Base-by-base conservation (phyloP, 2,329 filamentous ascomycete genomes). In the Sarocladiaceae sp. region DNA sequence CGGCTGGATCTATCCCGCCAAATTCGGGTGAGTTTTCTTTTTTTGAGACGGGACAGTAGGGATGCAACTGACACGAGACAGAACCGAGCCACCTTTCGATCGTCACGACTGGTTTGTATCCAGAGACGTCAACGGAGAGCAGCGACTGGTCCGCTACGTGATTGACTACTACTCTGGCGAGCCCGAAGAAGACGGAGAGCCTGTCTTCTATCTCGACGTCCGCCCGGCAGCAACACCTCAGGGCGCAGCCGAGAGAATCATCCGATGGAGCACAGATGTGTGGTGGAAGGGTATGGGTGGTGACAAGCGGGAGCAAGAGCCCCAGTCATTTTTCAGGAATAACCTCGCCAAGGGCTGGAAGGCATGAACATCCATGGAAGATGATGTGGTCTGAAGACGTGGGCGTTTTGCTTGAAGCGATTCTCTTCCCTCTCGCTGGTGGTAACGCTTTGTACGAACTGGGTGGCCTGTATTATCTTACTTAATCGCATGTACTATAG, bases 71-170 rank as follows among this genome's bases (percentile, higher is more conserved):
- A n/a, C 49, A 48, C 41, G 45, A 24, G 44, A 26, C 50, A 88
- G 84, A 4, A 82, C 83, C 6, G 83, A 88, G 44, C 85, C 88
- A 10, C 93, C 93, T 1, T 98, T 98, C 57, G 93, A 98, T 65
- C 81, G 93, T 49, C 93, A 98, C 62, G 93, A 98, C 62, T 98
- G 93, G 93, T 97, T 84, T 59, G 86, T 98, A 33, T 77, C 86
- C 51, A 77, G 93, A 50, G 76, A 83, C 26, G 66, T 76, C 40
- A 73, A 82, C 44, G 87, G 86, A 21, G 62, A 82, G 47, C 73
- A 71, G 55, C 84, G 83, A 60, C 83, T 96, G 69, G 73, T 96
- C 35, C 80, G 93, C 56, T 98, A 98, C 62, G 81, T 98, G 45
- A 98, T 98, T 61, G 93, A 98, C 64, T 97, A 95, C 66, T 97